Evolutionary conservation across 164 flowering plant species (phyloP), one percentile per base, ranked within the genome.

Genomic region (Umbellularia californica): DNA sequence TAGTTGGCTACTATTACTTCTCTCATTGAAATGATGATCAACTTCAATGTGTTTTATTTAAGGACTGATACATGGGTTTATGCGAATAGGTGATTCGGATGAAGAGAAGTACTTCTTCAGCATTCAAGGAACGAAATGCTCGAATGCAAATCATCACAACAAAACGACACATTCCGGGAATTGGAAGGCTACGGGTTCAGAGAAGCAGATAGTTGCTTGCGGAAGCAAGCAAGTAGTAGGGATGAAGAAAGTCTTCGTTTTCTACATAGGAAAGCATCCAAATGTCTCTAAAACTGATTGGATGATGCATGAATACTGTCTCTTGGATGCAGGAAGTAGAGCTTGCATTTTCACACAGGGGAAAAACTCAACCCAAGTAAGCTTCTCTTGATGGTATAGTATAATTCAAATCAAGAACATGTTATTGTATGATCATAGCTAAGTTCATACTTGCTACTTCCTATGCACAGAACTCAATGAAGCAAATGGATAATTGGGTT

Each of bases 31-130:
- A 41, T 41, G 47, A 41, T 41, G 10, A 41, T 41, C 11, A 41
- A 9, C 47, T 41, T 9, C 47, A 7, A 41, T 41, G 47, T 9
- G 47, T 41, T 9, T 41, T 35, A 35, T 35, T 41, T 41, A 41
- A 41, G 47, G 1, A 41, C 23, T 60, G 41, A 25, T 52, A 50
- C 63, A 73, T 69, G 65, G 33, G 25, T 65, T 19, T 52, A 71
- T 70, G 17, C 51, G 62, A 52, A 58, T 47, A 87, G 93, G 94
- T 77, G 87, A 87, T 70, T 19, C 22, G 71, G 85, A 81, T 72
- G 73, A 88, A 35, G 82, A 80, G 55, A 76, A 79, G 82, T 80
- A 76, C 64, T 80, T 80, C 79, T 80, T 80, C 72, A 76, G 77
- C 10, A 76, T 72, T 9, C 67, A 77, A 50, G 82, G 77, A 28